Evolutionary conservation across 2,329 filamentous ascomycete species (phyloP), one percentile per base, ranked within the genome.

Genomic region (Colletotrichum sp.): DNA sequence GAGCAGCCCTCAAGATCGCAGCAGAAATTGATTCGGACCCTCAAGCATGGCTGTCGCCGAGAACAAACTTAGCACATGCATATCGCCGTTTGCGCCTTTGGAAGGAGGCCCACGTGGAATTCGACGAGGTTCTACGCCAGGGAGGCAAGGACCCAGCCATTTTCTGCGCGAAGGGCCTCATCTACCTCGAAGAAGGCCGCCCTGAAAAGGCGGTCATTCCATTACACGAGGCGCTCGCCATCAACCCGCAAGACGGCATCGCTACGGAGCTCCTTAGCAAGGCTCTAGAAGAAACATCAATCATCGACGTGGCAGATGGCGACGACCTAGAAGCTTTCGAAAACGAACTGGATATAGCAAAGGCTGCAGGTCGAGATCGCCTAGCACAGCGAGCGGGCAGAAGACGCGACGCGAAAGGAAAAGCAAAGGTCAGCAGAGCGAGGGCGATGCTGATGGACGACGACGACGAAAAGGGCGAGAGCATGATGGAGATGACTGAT

Each of bases 1-100:
- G 89, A 9, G 91, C 93, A 76, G 95, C 97, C 0, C 90, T 99
- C 22, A 87, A 90, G 64, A 91, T 98, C 69, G 94, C 96, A 3
- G 90, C 93, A 6, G 93, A 96, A 48, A 95, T 97, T 77, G 93
- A 95, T 77, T 94, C 95, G 71, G 95, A 98, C 77, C 92, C 95
- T 0, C 91, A 92, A 64, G 94, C 96, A 2, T 97, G 95, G 93
- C 87, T 98, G 4, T 92, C 95, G 4, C 96, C 94, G 0, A 92
- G 96, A 52, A 95, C 95, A 6, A 99, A 99, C 80, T 89, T 99
- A 18, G 97, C 93, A 1, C 97, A 99, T 82, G 94, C 96, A 0
- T 93, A 96, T 77, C 92, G 97, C 69, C 93, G 95, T 22, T 86
- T 94, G 71, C 90, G 93, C 2, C 88, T 91, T 72, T 92, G 93